Base-by-base conservation (phyloP, 2,329 filamentous ascomycete genomes). In the Cladosporium sp. region DNA sequence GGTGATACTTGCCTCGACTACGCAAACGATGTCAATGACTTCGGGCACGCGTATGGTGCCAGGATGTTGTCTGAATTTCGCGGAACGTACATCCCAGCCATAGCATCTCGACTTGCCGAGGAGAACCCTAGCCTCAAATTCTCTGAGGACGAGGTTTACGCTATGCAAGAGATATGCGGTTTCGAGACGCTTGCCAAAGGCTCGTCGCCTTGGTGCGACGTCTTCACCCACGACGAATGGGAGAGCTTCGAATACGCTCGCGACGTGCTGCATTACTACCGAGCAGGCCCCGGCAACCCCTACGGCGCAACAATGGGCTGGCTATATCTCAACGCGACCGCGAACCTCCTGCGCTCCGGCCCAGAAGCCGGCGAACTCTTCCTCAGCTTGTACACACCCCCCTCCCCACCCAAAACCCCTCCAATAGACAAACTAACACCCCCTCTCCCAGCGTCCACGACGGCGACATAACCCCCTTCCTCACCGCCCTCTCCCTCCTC, bases 161-260 rank as follows among this genome's bases (percentile, higher is more conserved):
- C 74, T 54, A 82, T 83, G 80, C 80, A 82, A 62, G 78, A 82
- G 58, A 75, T 82, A 69, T 83, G 80, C 61, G 80, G 77, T 1
- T 83, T 82, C 57, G 80, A 83, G 63, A 78, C 71, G 0, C 73
- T 77, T 2, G 74, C 75, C 0, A 72, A 75, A 53, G 80, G 79
- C 6, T 68, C 64, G 18, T 81, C 77, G 61, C 70, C 71, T 5
- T 83, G 79, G 79, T 83, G 79, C 57, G 65, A 76, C 51, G 70
- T 81, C 8, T 83, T 83, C 62, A 77, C 74, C 0, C 67, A 69
- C 32, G 65, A 75, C 1, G 79, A 82, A 43, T 81, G 79, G 72
- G 63, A 74, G 10, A 63, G 71, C 46, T 82, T 82, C 56, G 79
- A 80, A 58, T 83, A 83, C 59, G 80, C 78, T 2, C 72, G 80